phyloP scores from a whole-genome alignment of 1,284 basidiomycete species.

The Ceratobasidium sp. region DNA sequence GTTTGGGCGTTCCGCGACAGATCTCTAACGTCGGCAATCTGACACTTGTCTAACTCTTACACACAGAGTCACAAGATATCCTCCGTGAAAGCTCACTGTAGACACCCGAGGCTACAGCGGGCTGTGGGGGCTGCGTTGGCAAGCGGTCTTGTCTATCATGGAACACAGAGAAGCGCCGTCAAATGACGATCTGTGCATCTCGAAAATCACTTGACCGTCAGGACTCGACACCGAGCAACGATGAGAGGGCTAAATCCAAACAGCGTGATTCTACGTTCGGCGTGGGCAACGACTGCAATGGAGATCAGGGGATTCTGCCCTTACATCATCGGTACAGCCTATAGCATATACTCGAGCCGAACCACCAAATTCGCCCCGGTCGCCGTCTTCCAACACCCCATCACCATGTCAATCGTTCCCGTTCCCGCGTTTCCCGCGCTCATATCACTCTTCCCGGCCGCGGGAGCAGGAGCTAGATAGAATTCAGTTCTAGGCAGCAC shows the following conservation, averaged over 20 bases:
- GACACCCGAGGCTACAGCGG: background rate
- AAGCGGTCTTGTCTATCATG: background rate
- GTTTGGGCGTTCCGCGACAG: no score
- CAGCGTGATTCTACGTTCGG: background rate
- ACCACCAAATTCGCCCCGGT: background rate
- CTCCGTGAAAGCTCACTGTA: background rate
- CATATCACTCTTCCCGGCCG: background rate
- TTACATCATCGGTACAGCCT: background rate
- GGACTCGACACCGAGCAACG: background rate
- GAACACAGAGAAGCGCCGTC: background rate
- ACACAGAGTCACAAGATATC: no score
- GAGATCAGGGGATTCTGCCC: background rate
- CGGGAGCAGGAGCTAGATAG: background rate
- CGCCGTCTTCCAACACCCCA: background rate
- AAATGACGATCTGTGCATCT: background rate
- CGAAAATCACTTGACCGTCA: background rate
- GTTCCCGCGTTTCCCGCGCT: background rate
- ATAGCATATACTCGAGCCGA: background rate
- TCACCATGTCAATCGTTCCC: constrained; percentile 23
- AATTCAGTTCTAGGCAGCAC: constrained; percentile 19
- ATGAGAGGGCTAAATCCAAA: background rate
- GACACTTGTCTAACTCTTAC: no score
- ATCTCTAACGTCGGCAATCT: no score
- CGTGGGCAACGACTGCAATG: background rate
- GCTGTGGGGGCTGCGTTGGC: background rate